phyloP scores from a whole-genome alignment of 2,329 filamentous ascomycete genomes.

The Aschersonia sp. region DNA sequence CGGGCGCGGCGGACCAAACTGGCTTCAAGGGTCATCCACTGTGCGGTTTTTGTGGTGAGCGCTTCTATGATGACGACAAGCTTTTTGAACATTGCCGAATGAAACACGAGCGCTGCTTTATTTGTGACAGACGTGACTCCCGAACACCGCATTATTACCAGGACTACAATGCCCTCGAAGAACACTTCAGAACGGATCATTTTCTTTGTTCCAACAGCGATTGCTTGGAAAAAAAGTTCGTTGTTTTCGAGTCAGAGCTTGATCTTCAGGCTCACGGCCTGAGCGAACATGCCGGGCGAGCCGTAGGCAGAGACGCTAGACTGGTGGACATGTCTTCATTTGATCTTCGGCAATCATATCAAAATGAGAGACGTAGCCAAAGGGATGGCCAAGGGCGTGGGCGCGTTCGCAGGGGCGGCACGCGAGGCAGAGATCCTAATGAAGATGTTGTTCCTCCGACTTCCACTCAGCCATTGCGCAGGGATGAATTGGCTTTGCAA shows the following conservation, averaged over 20 bases:
- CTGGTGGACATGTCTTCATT: constrained; percentile 80
- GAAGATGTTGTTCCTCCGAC: constrained; percentile 63
- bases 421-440: constrained; percentile 72
- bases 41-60: constrained; percentile 79
- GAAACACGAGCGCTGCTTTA: constrained; percentile 87
- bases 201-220: constrained; percentile 73
- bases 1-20: constrained; percentile 80
- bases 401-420: constrained; percentile 20
- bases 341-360: constrained; percentile 61
- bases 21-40: constrained; percentile 94
- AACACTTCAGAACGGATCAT: constrained; percentile 80
- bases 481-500: constrained; percentile 86
- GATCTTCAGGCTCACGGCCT: constrained; percentile 91
- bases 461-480: constrained; percentile 63
- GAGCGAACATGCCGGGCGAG: constrained; percentile 73
- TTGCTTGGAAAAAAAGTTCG: constrained; percentile 93
- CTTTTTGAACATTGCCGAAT: constrained; percentile 86
- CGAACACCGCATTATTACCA: constrained; percentile 79
- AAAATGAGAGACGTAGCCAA: constrained; percentile 31
- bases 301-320: constrained; percentile 68
- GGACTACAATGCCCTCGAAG: constrained; percentile 74
- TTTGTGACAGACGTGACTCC: constrained; percentile 64
- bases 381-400: constrained; percentile 24
- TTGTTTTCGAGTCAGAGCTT: constrained; percentile 90
- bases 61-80: constrained; percentile 95